phyloP scores from a whole-genome alignment of 2,329 filamentous ascomycete species.

The Esteya vermicola region DNA sequence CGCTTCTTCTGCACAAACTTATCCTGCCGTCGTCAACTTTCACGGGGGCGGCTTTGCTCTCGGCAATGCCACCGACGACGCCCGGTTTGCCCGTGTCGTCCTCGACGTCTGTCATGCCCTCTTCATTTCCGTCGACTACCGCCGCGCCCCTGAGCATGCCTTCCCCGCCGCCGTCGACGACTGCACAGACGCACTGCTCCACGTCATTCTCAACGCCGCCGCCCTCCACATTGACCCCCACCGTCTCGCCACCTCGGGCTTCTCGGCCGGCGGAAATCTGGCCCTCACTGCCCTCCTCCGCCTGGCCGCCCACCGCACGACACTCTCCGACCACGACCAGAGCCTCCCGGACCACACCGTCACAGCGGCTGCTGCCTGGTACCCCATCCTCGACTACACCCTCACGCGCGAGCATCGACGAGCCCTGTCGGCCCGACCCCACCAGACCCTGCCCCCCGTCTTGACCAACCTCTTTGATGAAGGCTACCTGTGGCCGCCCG shows the following conservation, averaged over 20 bases:
- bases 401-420: constrained; percentile 40
- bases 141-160: constrained; percentile 49
- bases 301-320: constrained; percentile 9
- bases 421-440: constrained; percentile 35
- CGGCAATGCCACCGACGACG: constrained; percentile 48
- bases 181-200: constrained; percentile 48
- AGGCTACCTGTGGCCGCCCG: constrained; percentile 41
- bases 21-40: constrained; percentile 47
- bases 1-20: constrained; percentile 7
- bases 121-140: constrained; percentile 52
- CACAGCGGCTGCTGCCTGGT: constrained; percentile 35
- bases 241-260: constrained; percentile 45
- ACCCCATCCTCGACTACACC: constrained; percentile 49
- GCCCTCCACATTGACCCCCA: constrained; percentile 43
- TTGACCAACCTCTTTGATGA: constrained; percentile 51
- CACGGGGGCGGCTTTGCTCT: constrained; percentile 55
- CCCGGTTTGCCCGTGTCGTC: constrained; percentile 42
- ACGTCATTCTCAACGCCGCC: constrained; percentile 39
- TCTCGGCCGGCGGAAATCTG: constrained; percentile 47
- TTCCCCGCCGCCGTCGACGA: constrained; percentile 54
- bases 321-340: constrained; percentile 10
- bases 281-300: constrained; percentile 29
- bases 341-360: constrained; percentile 26
- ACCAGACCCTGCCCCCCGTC: constrained; percentile 40
- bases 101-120: constrained; percentile 33